These are phyloP conservation scores for Neltuma alba DNA, from an alignment of 306 rosid genomes.

Conservation along the genomic window DNA sequence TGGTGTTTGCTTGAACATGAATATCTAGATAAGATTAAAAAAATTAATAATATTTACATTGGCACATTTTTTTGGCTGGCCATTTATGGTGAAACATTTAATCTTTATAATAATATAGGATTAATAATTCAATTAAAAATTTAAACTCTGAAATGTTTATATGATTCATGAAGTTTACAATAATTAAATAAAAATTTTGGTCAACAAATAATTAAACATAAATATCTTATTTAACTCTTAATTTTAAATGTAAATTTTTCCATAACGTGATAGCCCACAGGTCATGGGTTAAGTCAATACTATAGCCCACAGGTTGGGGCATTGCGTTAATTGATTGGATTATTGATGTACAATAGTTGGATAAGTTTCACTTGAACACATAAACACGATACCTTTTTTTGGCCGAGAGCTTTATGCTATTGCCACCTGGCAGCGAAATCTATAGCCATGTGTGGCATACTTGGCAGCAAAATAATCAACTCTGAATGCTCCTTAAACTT, in stretches of 20 bases:
- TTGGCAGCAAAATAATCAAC: slow-evolving; percentile 23
- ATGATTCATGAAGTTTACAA: neutral
- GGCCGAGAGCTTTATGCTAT: neutral
- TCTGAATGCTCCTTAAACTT: slow-evolving; percentile 20
- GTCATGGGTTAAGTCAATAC: neutral
- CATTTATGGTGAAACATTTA: too few relatives aligned
- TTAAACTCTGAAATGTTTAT: neutral
- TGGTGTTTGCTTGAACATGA: neutral
- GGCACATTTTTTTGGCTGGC: too few relatives aligned
- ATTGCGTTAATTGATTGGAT: too few relatives aligned
- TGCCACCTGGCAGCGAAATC: neutral
- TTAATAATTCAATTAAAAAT: neutral
- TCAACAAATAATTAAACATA: too few relatives aligned
- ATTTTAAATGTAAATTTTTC: neutral
- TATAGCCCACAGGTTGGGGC: neutral
- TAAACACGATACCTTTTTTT: too few relatives aligned
- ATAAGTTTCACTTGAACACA: too few relatives aligned
- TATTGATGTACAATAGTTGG: too few relatives aligned
- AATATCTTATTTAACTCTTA: neutral
- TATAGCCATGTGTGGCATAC: slow-evolving; percentile 11
- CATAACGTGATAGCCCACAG: neutral
- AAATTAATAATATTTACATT: neutral
- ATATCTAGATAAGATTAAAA: neutral
- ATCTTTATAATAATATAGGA: neutral
- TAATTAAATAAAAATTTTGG: too few relatives aligned